Evolutionary conservation across 2,329 filamentous ascomycete genomes (phyloP), one percentile per base, ranked within the genome.

Genomic region (Chaetoscypha palmicola): DNA sequence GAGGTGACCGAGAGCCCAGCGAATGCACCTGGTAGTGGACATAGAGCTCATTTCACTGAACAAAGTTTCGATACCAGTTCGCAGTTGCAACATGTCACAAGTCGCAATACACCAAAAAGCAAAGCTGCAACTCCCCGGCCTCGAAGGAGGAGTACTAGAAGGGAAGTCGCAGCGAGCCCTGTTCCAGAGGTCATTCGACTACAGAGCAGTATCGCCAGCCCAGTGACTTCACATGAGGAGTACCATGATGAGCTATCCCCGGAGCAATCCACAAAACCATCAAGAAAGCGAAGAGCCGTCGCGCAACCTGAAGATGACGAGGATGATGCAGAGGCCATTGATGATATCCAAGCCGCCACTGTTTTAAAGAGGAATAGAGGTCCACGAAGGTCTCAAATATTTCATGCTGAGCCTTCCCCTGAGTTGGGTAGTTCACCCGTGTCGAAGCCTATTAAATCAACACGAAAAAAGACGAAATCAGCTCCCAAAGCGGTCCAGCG

Each of bases 21-120:
- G 7, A 59, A 73, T 50, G 74, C 74, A 11, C 76, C 76, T 1
- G 76, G 76, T 2, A 79, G 74, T 50, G 76, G 75, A 1, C 68
- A 67, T 7, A 63, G 74, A 38, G 66, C 66, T n/a, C 68, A 72
- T 34, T 61, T 65, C 41, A 60, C 66, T 0, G 42, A 72, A 0
- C 54, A 58, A 52, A 54, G 36, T 10, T 34, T 38, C 21, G 10
- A 38, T 20, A 35, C 46, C 41, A 53, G 48, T 30, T 48, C 48
- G 35, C 42, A 36, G 30, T 32, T 51, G 28, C 48, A 52, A n/a
- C 33, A 39, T 28, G 26, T 49, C 5, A 43, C 49, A 32, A 42
- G 48, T 24, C 24, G 16, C n/a, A 54, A 28, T 17, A 14, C 34
- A 34, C 14, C 12, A 20, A 19, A 31, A 20, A 34, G 43, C 19